A percentile compares a stretch with the other conserved stretches of the same genome.
Conservation (phyloP, 495 filamentous ascomycete genomes). For the Aspergillus diversus region DNA sequence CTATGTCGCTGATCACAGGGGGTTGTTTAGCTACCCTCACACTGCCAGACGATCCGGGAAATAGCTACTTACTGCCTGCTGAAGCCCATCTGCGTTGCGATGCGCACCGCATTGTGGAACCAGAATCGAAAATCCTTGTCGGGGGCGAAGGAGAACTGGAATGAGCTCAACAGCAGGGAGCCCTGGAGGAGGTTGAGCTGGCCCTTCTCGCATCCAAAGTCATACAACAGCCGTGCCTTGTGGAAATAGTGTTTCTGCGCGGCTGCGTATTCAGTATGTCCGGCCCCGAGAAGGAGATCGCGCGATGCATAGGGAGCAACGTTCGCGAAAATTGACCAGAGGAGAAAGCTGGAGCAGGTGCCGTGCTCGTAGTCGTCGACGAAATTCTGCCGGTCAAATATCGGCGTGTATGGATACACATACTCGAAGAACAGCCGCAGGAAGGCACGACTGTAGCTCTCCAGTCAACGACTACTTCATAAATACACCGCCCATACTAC, state of each 20-base stretch:
- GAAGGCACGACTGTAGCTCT: not conserved
- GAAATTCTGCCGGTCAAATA: not conserved
- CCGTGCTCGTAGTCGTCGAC: not conserved
- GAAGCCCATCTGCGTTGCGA: not conserved
- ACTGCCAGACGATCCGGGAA: too few species aligned
- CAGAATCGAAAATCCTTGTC: slow-evolving; percentile 2
- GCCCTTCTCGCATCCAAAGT: not conserved
- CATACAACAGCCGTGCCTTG: not conserved
- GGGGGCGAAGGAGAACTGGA: slow-evolving; percentile 1
- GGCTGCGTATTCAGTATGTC: not conserved
- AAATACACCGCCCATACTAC: too few species aligned
- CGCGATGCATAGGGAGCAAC: not conserved
- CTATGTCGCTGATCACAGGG: not conserved
- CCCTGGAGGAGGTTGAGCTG: not conserved
- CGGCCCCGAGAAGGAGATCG: not conserved
- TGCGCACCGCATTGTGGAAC: not conserved
- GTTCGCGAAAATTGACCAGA: not conserved
- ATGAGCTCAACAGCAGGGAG: not conserved
- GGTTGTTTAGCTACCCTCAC: too few species aligned
- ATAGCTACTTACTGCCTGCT: not conserved
- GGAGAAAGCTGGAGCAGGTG: not conserved
- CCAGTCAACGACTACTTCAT: not conserved
- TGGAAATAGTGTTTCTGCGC: not conserved
- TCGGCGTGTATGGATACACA: not conserved
- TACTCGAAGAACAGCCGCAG: not conserved